Conservation (phyloP, 768 basidiomycete species). For the Lentinus tigrinus region DNA sequence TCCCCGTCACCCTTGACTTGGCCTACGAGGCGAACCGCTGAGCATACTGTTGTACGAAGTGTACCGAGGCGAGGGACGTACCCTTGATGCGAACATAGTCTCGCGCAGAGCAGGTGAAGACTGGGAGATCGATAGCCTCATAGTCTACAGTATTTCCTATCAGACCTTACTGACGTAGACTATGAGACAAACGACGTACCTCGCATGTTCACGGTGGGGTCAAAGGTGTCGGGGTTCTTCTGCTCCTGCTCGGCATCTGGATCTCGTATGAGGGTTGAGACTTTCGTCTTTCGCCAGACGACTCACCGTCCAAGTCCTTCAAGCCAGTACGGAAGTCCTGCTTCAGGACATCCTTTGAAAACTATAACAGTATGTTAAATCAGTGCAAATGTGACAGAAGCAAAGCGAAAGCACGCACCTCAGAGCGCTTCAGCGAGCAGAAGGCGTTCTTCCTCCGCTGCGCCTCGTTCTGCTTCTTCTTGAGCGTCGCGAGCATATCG, state of each 20-base stretch:
- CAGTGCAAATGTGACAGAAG: neutral
- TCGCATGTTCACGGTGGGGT: constrained; percentile 49
- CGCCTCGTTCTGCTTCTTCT: constrained; percentile 36
- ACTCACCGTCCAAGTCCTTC: constrained; percentile 56
- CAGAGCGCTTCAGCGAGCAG: constrained; percentile 57
- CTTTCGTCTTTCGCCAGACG: too few relatives aligned
- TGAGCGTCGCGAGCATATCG: constrained; percentile 34
- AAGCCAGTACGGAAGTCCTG: constrained; percentile 59
- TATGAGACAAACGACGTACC: constrained; percentile 34
- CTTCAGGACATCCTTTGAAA: constrained; percentile 54
- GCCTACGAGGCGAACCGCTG: constrained; percentile 31
- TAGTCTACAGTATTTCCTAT: constrained; percentile 43
- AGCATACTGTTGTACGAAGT: neutral
- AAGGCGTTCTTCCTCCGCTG: constrained; percentile 57
- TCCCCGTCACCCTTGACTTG: constrained; percentile 63
- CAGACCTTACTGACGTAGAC: neutral
- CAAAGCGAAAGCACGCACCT: constrained; percentile 32
- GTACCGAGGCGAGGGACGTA: constrained; percentile 24
- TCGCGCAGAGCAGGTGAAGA: constrained; percentile 59
- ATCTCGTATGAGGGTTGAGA: neutral
- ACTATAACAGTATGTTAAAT: constrained; percentile 32
- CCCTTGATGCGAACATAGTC: constrained; percentile 59
- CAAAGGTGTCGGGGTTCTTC: constrained; percentile 55
- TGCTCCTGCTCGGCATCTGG: constrained; percentile 56
- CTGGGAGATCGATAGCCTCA: constrained; percentile 56